Conservation (phyloP, 2,329 filamentous ascomycete species). For the Pyrenochaeta sp. region DNA sequence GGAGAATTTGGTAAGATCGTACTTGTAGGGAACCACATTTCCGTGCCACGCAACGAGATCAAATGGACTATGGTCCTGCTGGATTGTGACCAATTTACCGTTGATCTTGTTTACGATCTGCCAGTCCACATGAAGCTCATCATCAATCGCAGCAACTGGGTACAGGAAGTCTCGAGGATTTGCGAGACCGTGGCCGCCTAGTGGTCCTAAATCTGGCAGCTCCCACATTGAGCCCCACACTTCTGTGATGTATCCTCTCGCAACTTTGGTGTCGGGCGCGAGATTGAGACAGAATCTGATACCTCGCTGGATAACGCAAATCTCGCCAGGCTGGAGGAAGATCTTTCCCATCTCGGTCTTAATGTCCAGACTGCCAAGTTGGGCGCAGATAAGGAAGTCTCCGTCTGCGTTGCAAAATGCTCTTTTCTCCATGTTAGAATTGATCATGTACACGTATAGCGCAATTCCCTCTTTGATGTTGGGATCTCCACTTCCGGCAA, state of each 20-base stretch:
- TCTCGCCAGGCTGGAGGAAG: constrained; percentile 49
- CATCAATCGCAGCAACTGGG: constrained; percentile 48
- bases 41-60: constrained; percentile 54
- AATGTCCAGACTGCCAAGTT: constrained; percentile 48
- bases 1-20: constrained; percentile 60
- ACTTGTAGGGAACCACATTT: constrained; percentile 61
- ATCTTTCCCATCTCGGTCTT: constrained; percentile 50
- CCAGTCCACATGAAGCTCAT: constrained; percentile 44
- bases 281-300: constrained; percentile 47
- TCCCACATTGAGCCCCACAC: constrained; percentile 52
- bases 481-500: constrained; percentile 60
- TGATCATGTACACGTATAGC: constrained; percentile 58
- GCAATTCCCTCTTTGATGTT: constrained; percentile 60
- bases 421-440: constrained; percentile 54
- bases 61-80: constrained; percentile 52
- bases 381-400: constrained; percentile 48
- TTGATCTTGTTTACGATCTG: constrained; percentile 48
- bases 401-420: constrained; percentile 57
- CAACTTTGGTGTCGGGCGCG: constrained; percentile 39
- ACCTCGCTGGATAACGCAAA: constrained; percentile 52
- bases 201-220: constrained; percentile 48
- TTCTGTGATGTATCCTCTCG: constrained; percentile 51
- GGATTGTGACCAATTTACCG: constrained; percentile 41
- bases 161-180: constrained; percentile 50
- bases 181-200: constrained; percentile 51